A percentile compares a stretch with the other conserved stretches of the same genome.
phyloP scores from a whole-genome alignment of 23 red algal species.

The Cyanidiococcus yangmingshanensis region DNA sequence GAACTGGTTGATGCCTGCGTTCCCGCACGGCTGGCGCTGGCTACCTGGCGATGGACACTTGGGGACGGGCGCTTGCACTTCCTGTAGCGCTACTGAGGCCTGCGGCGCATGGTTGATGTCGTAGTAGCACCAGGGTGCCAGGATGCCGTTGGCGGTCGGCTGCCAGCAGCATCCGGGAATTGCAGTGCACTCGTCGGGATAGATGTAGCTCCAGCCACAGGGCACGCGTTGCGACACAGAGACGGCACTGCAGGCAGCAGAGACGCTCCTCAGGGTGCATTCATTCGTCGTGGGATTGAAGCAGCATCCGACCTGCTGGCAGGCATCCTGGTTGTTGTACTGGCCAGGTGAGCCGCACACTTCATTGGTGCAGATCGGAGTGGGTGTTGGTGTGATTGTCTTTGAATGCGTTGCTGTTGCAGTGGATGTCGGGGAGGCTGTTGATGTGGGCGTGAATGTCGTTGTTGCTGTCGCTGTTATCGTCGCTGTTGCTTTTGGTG shows the following conservation, averaged over 20 bases:
- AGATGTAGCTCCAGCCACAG: conserved; percentile 19
- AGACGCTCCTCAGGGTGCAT: conserved; percentile 20
- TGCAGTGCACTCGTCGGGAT: conserved; percentile 14
- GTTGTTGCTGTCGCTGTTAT: neutral
- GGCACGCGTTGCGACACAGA: neutral
- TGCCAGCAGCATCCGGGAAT: conserved; percentile 21
- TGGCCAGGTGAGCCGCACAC: neutral
- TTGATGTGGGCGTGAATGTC: neutral
- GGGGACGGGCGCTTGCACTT: conserved; percentile 14
- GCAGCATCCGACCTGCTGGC: conserved; percentile 17
- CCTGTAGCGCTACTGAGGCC: neutral
- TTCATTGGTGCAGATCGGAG: conserved; percentile 8
- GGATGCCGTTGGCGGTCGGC: conserved; percentile 5
- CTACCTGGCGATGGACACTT: neutral
- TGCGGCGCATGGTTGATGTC: conserved; percentile 13
- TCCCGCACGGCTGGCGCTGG: conserved; percentile 7
- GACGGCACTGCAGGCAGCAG: neutral
- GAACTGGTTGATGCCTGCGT: conserved; percentile 18
- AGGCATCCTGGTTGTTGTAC: conserved; percentile 8
- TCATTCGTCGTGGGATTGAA: neutral
- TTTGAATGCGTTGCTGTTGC: neutral
- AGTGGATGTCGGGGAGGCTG: neutral
- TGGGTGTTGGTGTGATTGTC: neutral
- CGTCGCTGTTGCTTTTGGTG: conserved; percentile 1
- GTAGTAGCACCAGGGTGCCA: conserved; percentile 19